Base-by-base conservation (phyloP, 164 flowering plant species). In the Platanus orientalis region DNA sequence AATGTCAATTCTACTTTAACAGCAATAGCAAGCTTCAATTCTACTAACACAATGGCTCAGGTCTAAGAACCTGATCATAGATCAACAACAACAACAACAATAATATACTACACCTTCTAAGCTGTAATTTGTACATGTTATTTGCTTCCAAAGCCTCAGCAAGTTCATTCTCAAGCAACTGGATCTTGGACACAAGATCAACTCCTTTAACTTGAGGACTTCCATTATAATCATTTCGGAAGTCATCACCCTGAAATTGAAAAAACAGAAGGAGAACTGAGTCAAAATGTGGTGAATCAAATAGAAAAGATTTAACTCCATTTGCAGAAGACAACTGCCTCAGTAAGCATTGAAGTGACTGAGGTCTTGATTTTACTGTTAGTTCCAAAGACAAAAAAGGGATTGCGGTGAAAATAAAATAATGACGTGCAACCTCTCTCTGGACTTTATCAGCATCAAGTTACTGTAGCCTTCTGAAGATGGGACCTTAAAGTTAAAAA, bases 101-200 rank as follows among this genome's bases (percentile, higher is more conserved):
- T n/a, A n/a, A n/a, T n/a, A n/a, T n/a, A n/a, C n/a, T n/a, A n/a
- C n/a, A 83, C 90, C 83, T 83, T 61, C 75, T 71, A 54, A 82
- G 77, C 75, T 81, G 90, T 67, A 29, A 54, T 65, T 79, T 78
- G 40, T 84, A 70, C 68, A 44, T 67, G 50, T 80, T 74, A 61
- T 79, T 84, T 55, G 83, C 84, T 50, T 82, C 89, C 71, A 80
- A 52, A 14, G 84, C 85, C 65, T 87, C 81, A 34, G 85, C 78
- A 62, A 84, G 82, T 68, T 88, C 83, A 63, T 72, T 76, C 76
- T 90, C 89, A 51, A 82, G 90, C 21, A 64, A 55, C 70, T 74
- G 78, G 51, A 84, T 66, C 70, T 76, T 84, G 14, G 76, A 69
- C n/a, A n/a, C n/a, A n/a, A n/a, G n/a, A n/a, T n/a, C n/a, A n/a